Evolutionary conservation across 78 protist genomes (phyloP).

Genomic region (Cavenderia fasciculata): DNA sequence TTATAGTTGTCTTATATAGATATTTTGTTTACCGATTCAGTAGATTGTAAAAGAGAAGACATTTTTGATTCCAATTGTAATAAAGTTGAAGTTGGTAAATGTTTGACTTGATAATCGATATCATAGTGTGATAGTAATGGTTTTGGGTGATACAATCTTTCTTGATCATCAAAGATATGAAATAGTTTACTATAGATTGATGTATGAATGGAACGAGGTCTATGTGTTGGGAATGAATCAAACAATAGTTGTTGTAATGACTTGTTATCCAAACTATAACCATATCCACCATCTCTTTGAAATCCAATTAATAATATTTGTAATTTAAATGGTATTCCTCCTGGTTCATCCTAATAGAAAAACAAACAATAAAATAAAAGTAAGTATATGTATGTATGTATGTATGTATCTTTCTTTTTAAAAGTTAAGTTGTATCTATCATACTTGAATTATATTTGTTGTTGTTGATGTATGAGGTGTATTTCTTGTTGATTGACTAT

Average conservation of each 20-base stretch:
- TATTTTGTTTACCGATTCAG: not conserved
- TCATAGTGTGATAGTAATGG: conserved; percentile 21
- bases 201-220: conserved; percentile 19
- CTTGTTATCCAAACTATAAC: conserved; percentile 14
- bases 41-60: not conserved
- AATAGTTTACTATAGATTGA: conserved; percentile 20
- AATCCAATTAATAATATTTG: conserved; percentile 60
- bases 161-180: not conserved
- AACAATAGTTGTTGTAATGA: conserved; percentile 2
- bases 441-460: no score
- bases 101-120: conserved; percentile 3
- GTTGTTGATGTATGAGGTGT: no score
- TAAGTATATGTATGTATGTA: no score
- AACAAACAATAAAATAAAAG: no score
- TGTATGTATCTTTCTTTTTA: no score
- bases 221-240: conserved; percentile 42
- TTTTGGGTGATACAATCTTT: not conserved
- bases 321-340: conserved; percentile 36
- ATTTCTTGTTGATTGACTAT: no score
- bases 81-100: not conserved
- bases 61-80: not conserved
- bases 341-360: conserved; percentile 67
- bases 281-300: conserved; percentile 44
- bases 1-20: not conserved
- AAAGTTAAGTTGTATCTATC: no score